Evolutionary conservation across 495 filamentous ascomycete species (phyloP), one percentile per base, ranked within the genome.

Genomic region (Neurospora sp.): DNA sequence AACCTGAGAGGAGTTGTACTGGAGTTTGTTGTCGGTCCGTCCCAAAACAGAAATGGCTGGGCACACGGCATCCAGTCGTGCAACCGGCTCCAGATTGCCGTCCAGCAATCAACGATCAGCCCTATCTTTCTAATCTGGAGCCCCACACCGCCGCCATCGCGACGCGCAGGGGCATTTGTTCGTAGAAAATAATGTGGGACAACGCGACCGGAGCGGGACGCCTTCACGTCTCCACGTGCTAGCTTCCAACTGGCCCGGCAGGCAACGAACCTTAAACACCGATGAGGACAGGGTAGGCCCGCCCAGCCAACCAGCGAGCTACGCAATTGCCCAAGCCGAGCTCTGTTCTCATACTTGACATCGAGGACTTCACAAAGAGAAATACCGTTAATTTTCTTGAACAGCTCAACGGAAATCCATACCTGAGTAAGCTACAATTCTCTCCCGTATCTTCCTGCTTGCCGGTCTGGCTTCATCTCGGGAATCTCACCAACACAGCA

Each of bases 141-240:
- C 31, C 72, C 76, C 73, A 73, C 72, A 73, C 70, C 74, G 76
- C 72, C 73, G 73, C 59, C 16, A 70, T 59, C 27, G 72, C 69
- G 73, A 71, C 69, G 70, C 39, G 20, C n/a, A n/a, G n/a, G n/a
- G n/a, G n/a, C 31, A 73, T 70, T 73, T 73, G 39, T 62, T 72
- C 23, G 54, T 35, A 31, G 39, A 69, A 62, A 71, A 70, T 73
- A 66, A 27, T 41, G 72, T 73, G 73, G 76, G 72, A 41, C 71
- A 73, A 79, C 76, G 77, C 77, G 77, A 74, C 70, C 16, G 7
- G n/a, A n/a, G n/a, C n/a, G n/a, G n/a, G 7, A 11, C 38, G 39
- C 46, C 44, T 42, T 14, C 75, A 73, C 77, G 77, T 75, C 41
- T 48, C 31, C 77, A 78, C 77, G 77, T 78, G 77, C 69, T 35